Conservation (phyloP, 805 yeast species). For the Tetrapisispora taiwanensis region DNA sequence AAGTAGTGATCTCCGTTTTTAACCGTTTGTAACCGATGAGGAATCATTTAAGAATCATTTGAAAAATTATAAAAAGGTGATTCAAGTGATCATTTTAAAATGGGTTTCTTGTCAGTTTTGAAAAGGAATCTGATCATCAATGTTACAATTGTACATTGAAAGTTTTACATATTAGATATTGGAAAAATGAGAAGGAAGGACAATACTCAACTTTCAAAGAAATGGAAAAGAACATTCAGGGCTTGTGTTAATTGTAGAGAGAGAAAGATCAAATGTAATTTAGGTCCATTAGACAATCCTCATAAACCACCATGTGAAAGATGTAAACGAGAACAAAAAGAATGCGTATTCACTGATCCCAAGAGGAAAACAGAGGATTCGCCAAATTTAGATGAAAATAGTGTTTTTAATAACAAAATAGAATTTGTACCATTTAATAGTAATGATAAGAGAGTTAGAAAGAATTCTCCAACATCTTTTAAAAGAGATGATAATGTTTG, state of each 20-base stretch:
- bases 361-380: not conserved
- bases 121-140: too few species aligned
- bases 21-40: too few species aligned
- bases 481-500: conserved; percentile 6
- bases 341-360: conserved; percentile 46
- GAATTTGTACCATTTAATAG: not conserved
- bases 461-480: too few species aligned
- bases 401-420: not conserved
- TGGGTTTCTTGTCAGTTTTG: too few species aligned
- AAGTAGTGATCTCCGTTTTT: too few species aligned
- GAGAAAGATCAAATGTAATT: conserved; percentile 77
- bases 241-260: conserved; percentile 83
- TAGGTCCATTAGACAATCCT: conserved; percentile 67
- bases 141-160: too few species aligned
- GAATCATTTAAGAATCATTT: too few species aligned
- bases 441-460: not conserved
- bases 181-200: too few species aligned
- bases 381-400: not conserved
- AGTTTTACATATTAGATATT: too few species aligned
- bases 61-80: too few species aligned
- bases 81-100: too few species aligned
- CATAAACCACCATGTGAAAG: conserved; percentile 75
- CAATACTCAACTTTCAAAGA: conserved; percentile 3
- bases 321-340: conserved; percentile 72
- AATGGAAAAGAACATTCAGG: conserved; percentile 55